These are phyloP conservation scores for Fraxinus nigra DNA, from an alignment of 305 asterid species.

Conservation along the genomic window DNA sequence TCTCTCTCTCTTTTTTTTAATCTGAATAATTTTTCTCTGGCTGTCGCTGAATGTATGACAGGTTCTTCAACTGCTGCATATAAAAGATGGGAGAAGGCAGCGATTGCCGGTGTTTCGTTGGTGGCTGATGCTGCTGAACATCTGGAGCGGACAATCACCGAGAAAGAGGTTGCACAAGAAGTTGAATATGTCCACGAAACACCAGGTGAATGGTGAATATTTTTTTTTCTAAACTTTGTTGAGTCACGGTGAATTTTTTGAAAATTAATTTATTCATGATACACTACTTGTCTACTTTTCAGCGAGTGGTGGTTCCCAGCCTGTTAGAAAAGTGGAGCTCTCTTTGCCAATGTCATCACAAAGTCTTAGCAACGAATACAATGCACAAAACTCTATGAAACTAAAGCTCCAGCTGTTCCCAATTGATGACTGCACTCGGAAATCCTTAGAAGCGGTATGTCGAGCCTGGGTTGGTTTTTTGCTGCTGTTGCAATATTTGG, in stretches of 20 bases:
- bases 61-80: conserved; percentile 79
- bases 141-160: conserved; percentile 74
- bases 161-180: conserved; percentile 43
- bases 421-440: conserved; percentile 76
- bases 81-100: conserved; percentile 99
- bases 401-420: conserved; percentile 97
- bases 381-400: conserved; percentile 51
- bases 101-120: conserved; percentile 96
- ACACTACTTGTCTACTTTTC: conserved; percentile 28
- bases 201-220: conserved; percentile 41
- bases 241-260: conserved; percentile 6
- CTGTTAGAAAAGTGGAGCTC: conserved; percentile 47
- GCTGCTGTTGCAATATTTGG: not conserved
- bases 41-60: conserved; percentile 30
- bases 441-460: conserved; percentile 81
- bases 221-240: not conserved
- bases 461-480: conserved; percentile 4
- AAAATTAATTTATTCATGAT: conserved; percentile 18
- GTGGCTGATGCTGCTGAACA: conserved; percentile 99
- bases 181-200: conserved; percentile 45
- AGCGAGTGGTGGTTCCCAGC: conserved; percentile 54
- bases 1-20: not conserved
- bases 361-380: conserved; percentile 38
- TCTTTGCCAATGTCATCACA: conserved; percentile 35
- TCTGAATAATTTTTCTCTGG: conserved; percentile 1